phyloP scores from a whole-genome alignment of 2,329 filamentous ascomycete genomes.

The Cytospora chrysosperma region DNA sequence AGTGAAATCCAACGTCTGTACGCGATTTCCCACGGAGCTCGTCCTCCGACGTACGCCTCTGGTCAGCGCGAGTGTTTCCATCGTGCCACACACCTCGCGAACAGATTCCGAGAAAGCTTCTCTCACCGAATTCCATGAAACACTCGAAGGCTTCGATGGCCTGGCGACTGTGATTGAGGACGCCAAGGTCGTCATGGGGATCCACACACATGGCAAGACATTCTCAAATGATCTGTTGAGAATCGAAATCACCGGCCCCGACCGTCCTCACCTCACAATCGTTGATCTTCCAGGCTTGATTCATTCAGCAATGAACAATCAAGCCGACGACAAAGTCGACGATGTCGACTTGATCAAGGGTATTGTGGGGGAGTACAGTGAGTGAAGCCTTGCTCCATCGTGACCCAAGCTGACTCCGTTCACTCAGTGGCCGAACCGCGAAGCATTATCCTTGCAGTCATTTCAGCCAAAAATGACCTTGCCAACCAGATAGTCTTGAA shows the following conservation, averaged over 20 bases:
- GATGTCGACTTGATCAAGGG: constrained; percentile 46
- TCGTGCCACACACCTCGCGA: constrained; percentile 10
- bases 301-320: constrained; percentile 42
- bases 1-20: constrained; percentile 50
- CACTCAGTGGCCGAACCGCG: constrained; percentile 44
- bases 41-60: constrained; percentile 40
- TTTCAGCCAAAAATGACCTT: constrained; percentile 55
- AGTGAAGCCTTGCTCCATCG: not conserved
- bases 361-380: constrained; percentile 52
- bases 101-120: not conserved
- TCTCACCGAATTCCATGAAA: constrained; percentile 17
- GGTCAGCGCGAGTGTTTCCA: constrained; percentile 32
- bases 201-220: constrained; percentile 33
- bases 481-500: constrained; percentile 57
- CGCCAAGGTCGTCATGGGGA: constrained; percentile 48
- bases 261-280: constrained; percentile 52
- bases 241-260: constrained; percentile 47
- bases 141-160: constrained; percentile 26
- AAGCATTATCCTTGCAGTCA: constrained; percentile 59
- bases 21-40: constrained; percentile 52
- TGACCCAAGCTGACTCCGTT: not conserved
- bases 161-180: constrained; percentile 38
- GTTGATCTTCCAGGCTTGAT: constrained; percentile 59
- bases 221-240: constrained; percentile 46
- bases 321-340: constrained; percentile 33